Percentiles rank a stretch among this genome's conserved stretches.
Evolutionary conservation across 345 rosid genomes (phyloP).

Genomic region (Ceriops zippeliana): DNA sequence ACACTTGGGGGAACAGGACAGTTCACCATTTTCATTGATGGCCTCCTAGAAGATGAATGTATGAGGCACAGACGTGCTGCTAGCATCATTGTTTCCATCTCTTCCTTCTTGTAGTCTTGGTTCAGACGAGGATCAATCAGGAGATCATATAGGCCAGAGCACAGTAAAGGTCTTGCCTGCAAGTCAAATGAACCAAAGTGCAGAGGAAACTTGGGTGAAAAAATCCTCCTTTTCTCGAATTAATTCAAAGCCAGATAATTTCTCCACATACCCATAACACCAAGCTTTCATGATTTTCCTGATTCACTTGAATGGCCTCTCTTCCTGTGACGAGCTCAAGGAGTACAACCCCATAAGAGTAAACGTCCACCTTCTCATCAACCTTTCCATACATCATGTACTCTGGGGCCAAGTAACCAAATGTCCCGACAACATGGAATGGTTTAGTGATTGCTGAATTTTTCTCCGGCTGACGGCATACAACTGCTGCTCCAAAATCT

Average conservation of each 20-base stretch:
- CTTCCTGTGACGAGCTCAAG: slow-evolving; percentile 45
- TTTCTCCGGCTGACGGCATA: slow-evolving; percentile 21
- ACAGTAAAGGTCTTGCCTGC: slow-evolving; percentile 35
- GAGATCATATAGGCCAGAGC: slow-evolving; percentile 22
- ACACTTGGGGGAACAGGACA: not conserved
- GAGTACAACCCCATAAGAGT: slow-evolving; percentile 47
- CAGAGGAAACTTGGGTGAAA: not conserved
- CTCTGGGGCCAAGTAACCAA: slow-evolving; percentile 44
- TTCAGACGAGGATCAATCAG: slow-evolving; percentile 33
- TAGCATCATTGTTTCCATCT: slow-evolving; percentile 34
- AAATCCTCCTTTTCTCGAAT: not conserved
- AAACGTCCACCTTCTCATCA: slow-evolving; percentile 44
- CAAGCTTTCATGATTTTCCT: slow-evolving; percentile 32
- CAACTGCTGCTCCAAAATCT: slow-evolving; percentile 31
- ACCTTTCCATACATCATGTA: slow-evolving; percentile 41
- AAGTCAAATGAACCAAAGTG: slow-evolving; percentile 6
- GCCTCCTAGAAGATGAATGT: slow-evolving; percentile 37
- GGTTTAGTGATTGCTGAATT: slow-evolving; percentile 20
- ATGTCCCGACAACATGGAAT: slow-evolving; percentile 27
- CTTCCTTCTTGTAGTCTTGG: slow-evolving; percentile 30
- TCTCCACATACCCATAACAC: slow-evolving; percentile 36
- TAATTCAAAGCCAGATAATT: not conserved
- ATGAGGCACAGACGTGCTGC: slow-evolving; percentile 33
- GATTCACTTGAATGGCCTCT: slow-evolving; percentile 32
- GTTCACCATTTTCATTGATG: slow-evolving; percentile 34